phyloP scores from a whole-genome alignment of 495 filamentous ascomycete genomes.

The Letharia columbiana region DNA sequence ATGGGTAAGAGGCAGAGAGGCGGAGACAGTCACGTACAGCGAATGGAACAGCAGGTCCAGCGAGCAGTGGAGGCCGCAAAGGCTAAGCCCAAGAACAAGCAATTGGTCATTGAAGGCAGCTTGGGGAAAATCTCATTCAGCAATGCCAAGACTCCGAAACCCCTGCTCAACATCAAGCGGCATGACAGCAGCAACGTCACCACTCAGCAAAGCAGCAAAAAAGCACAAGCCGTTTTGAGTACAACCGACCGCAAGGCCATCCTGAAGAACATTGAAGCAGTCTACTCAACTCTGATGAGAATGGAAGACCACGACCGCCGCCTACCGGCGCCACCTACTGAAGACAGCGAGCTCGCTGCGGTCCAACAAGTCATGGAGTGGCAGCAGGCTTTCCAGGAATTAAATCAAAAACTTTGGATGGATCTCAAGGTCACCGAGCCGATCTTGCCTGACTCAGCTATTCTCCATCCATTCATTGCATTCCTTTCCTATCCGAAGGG shows the following conservation, averaged over 20 bases:
- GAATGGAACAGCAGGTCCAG: constrained; percentile 98
- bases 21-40: constrained; percentile 93
- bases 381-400: constrained; percentile 54
- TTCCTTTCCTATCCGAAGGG: constrained; percentile 92
- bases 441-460: constrained; percentile 60
- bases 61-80: constrained; percentile 96
- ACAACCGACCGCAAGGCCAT: constrained; percentile 71
- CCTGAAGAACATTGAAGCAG: constrained; percentile 72
- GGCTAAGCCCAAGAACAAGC: constrained; percentile 92
- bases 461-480: constrained; percentile 89
- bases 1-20: constrained; percentile 57
- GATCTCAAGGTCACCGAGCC: constrained; percentile 85
- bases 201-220: constrained; percentile 38
- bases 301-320: constrained; percentile 91
- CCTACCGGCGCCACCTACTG: constrained; percentile 60
- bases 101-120: constrained; percentile 96
- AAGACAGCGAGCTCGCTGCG: constrained; percentile 51
- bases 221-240: constrained; percentile 34
- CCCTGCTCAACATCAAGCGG: constrained; percentile 89
- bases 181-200: constrained; percentile 55
- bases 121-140: constrained; percentile 98
- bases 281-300: constrained; percentile 80
- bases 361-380: constrained; percentile 60
- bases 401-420: constrained; percentile 78
- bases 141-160: constrained; percentile 93